Conservation (phyloP, 1,284 basidiomycete species). For the Rhodotorula sp. region DNA sequence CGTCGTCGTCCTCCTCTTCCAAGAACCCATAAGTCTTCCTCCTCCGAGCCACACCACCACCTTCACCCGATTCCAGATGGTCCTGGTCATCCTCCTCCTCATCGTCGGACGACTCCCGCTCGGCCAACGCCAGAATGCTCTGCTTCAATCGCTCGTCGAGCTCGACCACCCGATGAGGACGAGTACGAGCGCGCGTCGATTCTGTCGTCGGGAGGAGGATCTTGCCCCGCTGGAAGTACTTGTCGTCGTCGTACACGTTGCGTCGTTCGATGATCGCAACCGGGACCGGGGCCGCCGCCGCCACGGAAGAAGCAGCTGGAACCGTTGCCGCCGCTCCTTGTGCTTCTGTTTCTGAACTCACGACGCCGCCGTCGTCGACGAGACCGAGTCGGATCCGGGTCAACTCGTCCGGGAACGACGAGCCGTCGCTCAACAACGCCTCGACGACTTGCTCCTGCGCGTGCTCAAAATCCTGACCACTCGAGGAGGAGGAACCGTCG, state of each 20-base stretch:
- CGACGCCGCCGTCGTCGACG: no score
- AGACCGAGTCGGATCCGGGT: not conserved
- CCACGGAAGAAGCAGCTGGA: no score
- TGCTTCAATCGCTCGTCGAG: conserved; percentile 32
- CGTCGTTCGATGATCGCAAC: conserved; percentile 10
- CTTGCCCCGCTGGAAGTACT: conserved; percentile 8
- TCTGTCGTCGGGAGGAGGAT: not conserved
- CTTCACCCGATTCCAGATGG: conserved; percentile 24
- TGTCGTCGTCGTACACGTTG: conserved; percentile 67
- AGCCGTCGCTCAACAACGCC: conserved; percentile 65
- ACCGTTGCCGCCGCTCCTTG: no score
- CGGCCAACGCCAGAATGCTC: conserved; percentile 65
- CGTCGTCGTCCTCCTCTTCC: conserved; percentile 18
- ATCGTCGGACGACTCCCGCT: conserved; percentile 62
- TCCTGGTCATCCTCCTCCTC: conserved; percentile 58
- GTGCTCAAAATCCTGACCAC: not conserved
- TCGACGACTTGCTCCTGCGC: conserved; percentile 60
- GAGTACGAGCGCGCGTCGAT: no score
- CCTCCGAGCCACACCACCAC: no score
- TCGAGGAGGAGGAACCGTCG: not conserved
- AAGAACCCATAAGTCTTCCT: conserved; percentile 5
- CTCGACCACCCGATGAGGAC: not conserved
- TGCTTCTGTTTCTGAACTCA: no score
- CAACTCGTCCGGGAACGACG: conserved; percentile 53
- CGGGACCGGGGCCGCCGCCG: no score